phyloP scores from a whole-genome alignment of 2,329 filamentous ascomycete genomes.

The Madurella mycetomatis region DNA sequence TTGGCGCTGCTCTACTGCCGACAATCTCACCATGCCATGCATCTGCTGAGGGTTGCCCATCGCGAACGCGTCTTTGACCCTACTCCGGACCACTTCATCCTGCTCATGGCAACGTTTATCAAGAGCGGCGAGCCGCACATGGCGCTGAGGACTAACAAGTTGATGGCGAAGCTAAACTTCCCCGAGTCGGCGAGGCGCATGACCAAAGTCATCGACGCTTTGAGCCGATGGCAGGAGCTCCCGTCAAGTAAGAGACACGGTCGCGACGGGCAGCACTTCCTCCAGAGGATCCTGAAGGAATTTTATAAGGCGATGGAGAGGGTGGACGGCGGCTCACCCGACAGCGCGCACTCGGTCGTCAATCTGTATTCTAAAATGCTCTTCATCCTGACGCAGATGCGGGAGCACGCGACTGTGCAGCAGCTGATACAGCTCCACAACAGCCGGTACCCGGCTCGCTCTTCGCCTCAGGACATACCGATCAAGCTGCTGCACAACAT shows the following conservation, averaged over 20 bases:
- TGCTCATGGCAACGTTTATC: conserved; percentile 50
- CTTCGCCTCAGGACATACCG: conserved; percentile 47
- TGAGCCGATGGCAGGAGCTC: conserved; percentile 34
- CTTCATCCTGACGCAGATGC: conserved; percentile 39
- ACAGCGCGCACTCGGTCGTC: conserved; percentile 22
- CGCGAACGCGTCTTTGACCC: conserved; percentile 44
- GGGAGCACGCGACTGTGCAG: conserved; percentile 34
- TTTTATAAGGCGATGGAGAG: conserved; percentile 32
- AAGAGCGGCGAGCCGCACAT: conserved; percentile 41
- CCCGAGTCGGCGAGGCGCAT: conserved; percentile 41
- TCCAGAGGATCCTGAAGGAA: conserved; percentile 33
- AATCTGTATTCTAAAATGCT: conserved; percentile 39
- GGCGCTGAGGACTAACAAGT: conserved; percentile 38
- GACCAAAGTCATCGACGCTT: conserved; percentile 40
- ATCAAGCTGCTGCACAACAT: conserved; percentile 57
- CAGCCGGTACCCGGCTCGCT: conserved; percentile 40
- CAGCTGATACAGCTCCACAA: conserved; percentile 46
- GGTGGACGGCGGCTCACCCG: conserved; percentile 10
- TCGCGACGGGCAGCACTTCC: conserved; percentile 23
- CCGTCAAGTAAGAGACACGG: conserved; percentile 20
- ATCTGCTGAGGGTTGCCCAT: conserved; percentile 42
- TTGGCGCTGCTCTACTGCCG: conserved; percentile 45
- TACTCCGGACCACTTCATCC: conserved; percentile 45
- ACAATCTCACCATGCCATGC: conserved; percentile 47
- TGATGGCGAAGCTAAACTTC: conserved; percentile 42